These are phyloP conservation scores for Salix udensis DNA, from an alignment of 345 rosid genomes.

Conservation along the genomic window DNA sequence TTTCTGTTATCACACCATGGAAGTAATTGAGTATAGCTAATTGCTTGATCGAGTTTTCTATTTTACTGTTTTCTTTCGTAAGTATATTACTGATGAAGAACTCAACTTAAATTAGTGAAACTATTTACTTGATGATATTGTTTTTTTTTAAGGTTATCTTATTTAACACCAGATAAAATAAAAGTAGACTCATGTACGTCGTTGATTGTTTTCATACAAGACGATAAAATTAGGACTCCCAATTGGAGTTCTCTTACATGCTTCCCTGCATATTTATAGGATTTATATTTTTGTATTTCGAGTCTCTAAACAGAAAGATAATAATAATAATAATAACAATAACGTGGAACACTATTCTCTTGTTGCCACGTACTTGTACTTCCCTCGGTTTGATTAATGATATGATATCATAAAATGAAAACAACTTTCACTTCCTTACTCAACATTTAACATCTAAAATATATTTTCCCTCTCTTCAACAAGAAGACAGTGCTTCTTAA, in stretches of 20 bases:
- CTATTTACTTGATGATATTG: background rate
- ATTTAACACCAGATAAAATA: background rate
- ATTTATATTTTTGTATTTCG: background rate
- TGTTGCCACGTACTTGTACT: background rate
- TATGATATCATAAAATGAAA: no score
- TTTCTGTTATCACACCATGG: background rate
- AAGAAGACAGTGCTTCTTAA: background rate
- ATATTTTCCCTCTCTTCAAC: background rate
- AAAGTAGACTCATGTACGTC: background rate
- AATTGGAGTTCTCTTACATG: background rate
- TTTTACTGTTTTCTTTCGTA: background rate
- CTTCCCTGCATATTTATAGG: background rate
- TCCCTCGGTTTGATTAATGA: background rate
- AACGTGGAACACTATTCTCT: background rate
- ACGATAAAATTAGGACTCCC: background rate
- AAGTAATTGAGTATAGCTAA: background rate
- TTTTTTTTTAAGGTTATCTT: background rate
- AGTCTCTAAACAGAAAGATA: background rate
- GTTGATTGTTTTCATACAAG: background rate
- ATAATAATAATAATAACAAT: background rate
- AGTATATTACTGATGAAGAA: background rate
- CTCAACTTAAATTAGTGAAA: background rate
- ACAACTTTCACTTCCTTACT: background rate
- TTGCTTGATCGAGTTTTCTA: background rate
- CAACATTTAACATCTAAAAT: background rate